These are phyloP conservation scores for Lepidium aucheri DNA, from an alignment of 345 rosid genomes.

Conservation along the genomic window DNA sequence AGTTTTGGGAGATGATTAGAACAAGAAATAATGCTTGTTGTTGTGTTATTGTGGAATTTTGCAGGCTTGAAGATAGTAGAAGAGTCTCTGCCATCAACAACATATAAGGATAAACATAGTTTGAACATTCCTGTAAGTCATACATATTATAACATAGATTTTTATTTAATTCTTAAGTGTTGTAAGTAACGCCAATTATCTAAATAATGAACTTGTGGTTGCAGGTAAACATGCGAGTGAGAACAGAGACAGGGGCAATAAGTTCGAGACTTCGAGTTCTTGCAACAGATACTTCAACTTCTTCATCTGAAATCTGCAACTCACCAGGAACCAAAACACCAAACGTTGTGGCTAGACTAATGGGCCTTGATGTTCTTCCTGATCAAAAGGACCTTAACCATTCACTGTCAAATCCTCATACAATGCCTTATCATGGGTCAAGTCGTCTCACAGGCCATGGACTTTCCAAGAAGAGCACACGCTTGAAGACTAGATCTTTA, in stretches of 20 bases:
- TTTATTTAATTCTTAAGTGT: background rate
- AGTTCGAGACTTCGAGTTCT: conserved; percentile 27
- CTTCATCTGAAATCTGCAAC: conserved; percentile 47
- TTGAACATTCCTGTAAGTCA: conserved; percentile 49
- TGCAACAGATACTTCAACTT: conserved; percentile 19
- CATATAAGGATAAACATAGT: conserved; percentile 29
- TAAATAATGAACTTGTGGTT: conserved; percentile 4
- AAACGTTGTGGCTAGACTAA: conserved; percentile 72
- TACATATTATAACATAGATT: background rate
- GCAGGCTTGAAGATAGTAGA: conserved; percentile 58
- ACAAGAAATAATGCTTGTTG: background rate
- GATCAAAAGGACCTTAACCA: conserved; percentile 30
- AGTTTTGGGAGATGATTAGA: background rate
- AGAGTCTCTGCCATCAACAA: conserved; percentile 32
- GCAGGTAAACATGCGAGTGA: conserved; percentile 61
- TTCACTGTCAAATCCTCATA: conserved; percentile 16
- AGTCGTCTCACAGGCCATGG: conserved; percentile 17
- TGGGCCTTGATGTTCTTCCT: conserved; percentile 93
- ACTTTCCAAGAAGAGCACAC: conserved; percentile 23
- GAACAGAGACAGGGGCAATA: conserved; percentile 26
- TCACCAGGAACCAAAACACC: conserved; percentile 82
- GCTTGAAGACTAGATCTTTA: conserved; percentile 44
- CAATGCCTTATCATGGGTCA: conserved; percentile 14
- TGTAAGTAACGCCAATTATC: background rate
- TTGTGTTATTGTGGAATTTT: background rate